phyloP scores from a whole-genome alignment of 2,329 filamentous ascomycete species.

The Ophiocordyceps polyrhachis-furcata region DNA sequence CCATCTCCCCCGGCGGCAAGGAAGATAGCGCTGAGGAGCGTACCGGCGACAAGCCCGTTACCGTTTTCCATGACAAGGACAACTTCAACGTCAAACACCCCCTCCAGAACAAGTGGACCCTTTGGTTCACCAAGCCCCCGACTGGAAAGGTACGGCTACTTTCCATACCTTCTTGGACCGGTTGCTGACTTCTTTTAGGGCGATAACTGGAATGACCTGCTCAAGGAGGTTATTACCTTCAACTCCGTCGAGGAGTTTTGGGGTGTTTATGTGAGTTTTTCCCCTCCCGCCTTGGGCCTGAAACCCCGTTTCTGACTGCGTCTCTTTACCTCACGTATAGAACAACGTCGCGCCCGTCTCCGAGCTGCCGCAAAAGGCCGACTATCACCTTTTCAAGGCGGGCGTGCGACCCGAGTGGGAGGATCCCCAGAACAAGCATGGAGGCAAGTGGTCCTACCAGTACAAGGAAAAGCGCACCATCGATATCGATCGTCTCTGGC shows the following conservation, averaged over 20 bases:
- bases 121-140: slow-evolving; percentile 98
- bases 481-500: slow-evolving; percentile 89
- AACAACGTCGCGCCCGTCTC: slow-evolving; percentile 98
- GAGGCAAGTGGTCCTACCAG: slow-evolving; percentile 95
- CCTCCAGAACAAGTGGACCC: slow-evolving; percentile 90
- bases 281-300: background rate
- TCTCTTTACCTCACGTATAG: slow-evolving; percentile 26
- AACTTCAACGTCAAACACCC: slow-evolving; percentile 99
- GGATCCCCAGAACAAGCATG: slow-evolving; percentile 95
- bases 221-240: slow-evolving; percentile 98
- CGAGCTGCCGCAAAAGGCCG: slow-evolving; percentile 89
- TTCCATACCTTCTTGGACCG: background rate
- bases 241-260: slow-evolving; percentile 99
- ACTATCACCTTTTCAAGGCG: slow-evolving; percentile 98
- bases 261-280: slow-evolving; percentile 78
- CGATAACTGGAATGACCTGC: slow-evolving; percentile 94
- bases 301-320: background rate
- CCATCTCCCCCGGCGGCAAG: slow-evolving; percentile 43
- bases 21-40: slow-evolving; percentile 27
- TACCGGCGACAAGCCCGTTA: slow-evolving; percentile 48
- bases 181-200: slow-evolving; percentile 32
- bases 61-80: slow-evolving; percentile 93
- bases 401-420: slow-evolving; percentile 98
- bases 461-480: slow-evolving; percentile 91
- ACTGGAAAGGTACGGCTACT: slow-evolving; percentile 58